Evolutionary conservation across 2,329 filamentous ascomycete species (phyloP).

Genomic region (Albifimbria verrucaria): DNA sequence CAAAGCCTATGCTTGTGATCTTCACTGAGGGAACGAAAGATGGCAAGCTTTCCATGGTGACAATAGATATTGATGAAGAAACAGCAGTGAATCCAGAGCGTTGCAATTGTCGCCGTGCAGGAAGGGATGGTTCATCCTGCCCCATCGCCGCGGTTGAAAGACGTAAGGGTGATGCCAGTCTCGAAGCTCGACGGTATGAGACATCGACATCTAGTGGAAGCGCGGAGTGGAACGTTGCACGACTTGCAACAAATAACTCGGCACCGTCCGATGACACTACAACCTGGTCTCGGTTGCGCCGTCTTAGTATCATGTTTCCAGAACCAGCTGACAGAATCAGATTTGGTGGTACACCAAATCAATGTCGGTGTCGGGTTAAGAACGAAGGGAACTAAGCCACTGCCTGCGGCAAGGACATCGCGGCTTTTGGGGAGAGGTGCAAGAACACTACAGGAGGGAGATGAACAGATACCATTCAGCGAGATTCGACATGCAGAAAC

Average conservation of each 20-base stretch:
- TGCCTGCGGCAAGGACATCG: background rate
- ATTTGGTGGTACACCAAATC: background rate
- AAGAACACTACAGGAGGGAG: background rate
- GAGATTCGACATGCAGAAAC: background rate
- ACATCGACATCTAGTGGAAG: constrained; percentile 9
- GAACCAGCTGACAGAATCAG: background rate
- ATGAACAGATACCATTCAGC: background rate
- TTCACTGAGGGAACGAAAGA: constrained; percentile 23
- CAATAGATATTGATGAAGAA: constrained; percentile 27
- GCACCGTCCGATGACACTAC: constrained; percentile 13
- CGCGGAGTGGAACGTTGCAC: constrained; percentile 27
- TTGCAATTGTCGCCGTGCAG: constrained; percentile 28
- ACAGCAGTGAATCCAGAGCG: constrained; percentile 29
- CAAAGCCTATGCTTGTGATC: constrained; percentile 30
- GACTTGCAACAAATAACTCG: constrained; percentile 23
- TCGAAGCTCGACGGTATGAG: constrained; percentile 25
- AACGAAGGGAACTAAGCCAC: background rate
- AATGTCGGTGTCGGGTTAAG: background rate
- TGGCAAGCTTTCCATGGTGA: constrained; percentile 22
- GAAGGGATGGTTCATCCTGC: constrained; percentile 18
- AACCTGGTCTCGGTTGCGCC: constrained; percentile 21
- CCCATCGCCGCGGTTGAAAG: constrained; percentile 23
- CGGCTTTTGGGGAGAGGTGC: background rate
- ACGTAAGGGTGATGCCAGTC: constrained; percentile 17
- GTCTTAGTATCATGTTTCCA: constrained; percentile 28